A percentile compares a stretch with the other conserved stretches of the same genome.
Conservation (phyloP, 805 yeast species). For the Wickerhamomyces mucosus region DNA sequence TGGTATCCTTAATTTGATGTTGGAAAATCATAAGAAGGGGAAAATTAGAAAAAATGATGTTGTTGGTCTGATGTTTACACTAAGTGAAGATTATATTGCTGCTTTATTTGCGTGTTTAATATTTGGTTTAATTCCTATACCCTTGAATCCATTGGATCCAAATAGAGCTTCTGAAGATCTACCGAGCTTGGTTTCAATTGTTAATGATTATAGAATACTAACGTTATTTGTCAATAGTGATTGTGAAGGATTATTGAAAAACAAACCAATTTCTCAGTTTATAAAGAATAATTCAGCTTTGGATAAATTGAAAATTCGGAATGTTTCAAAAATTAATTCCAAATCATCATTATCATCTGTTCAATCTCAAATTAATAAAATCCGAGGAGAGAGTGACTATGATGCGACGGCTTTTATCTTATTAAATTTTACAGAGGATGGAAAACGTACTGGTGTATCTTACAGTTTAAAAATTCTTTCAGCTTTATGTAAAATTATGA, state of each 20-base stretch:
- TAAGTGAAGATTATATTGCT: conserved; percentile 77
- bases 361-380: conserved; percentile 11
- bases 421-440: conserved; percentile 66
- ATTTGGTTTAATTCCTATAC: conserved; percentile 72
- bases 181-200: conserved; percentile 50
- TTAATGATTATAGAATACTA: conserved; percentile 61
- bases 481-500: conserved; percentile 77
- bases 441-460: conserved; percentile 45
- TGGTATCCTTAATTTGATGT: conserved; percentile 62
- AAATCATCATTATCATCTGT: conserved; percentile 15
- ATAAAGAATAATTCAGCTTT: conserved; percentile 35
- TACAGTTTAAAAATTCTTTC: conserved; percentile 52
- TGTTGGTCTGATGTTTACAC: conserved; percentile 75
- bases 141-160: conserved; percentile 62
- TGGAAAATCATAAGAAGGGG: conserved; percentile 64
- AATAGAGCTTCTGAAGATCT: conserved; percentile 65
- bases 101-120: conserved; percentile 81
- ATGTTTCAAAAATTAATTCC: conserved; percentile 49
- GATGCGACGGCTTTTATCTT: conserved; percentile 43
- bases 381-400: conserved; percentile 11
- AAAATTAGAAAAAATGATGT: conserved; percentile 56
- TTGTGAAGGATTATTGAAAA: conserved; percentile 58
- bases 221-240: conserved; percentile 75
- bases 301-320: conserved; percentile 46
- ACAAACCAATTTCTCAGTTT: conserved; percentile 52